phyloP scores from a whole-genome alignment of 2,329 filamentous ascomycete genomes.

The Clarireedia paspali region DNA sequence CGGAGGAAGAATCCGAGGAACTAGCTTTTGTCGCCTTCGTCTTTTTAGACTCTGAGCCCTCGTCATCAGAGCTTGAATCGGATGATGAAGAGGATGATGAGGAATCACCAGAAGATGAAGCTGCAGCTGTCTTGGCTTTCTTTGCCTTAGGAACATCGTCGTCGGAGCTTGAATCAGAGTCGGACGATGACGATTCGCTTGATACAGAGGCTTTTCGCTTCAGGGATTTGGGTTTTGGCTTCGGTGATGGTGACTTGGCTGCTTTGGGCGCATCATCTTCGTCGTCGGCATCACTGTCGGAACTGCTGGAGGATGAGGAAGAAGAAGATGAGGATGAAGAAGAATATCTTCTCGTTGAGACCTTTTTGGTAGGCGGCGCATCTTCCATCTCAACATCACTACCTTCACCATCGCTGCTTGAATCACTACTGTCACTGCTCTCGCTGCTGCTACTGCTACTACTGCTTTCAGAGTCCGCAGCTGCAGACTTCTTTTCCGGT shows the following conservation, averaged over 20 bases:
- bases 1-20: conserved; percentile 26
- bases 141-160: conserved; percentile 12
- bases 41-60: conserved; percentile 38
- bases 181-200: conserved; percentile 17
- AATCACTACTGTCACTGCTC: conserved; percentile 30
- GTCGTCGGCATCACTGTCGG: conserved; percentile 44
- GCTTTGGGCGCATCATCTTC: conserved; percentile 33
- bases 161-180: conserved; percentile 30
- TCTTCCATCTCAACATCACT: conserved; percentile 32
- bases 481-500: conserved; percentile 16
- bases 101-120: conserved; percentile 11
- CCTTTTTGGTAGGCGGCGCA: conserved; percentile 28
- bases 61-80: conserved; percentile 30
- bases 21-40: conserved; percentile 35
- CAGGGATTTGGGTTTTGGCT: conserved; percentile 34
- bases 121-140: conserved; percentile 7
- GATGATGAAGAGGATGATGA: conserved; percentile 19
- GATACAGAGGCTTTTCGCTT: conserved; percentile 47
- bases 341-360: conserved; percentile 24
- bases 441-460: conserved; percentile 4
- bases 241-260: conserved; percentile 22
- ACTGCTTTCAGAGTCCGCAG: conserved; percentile 27
- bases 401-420: conserved; percentile 20
- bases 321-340: conserved; percentile 33
- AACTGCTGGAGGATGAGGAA: conserved; percentile 33